Evolutionary conservation across 202 grass and related monocot species (phyloP), one percentile per base, ranked within the genome.

Genomic region (Carex arenaria): DNA sequence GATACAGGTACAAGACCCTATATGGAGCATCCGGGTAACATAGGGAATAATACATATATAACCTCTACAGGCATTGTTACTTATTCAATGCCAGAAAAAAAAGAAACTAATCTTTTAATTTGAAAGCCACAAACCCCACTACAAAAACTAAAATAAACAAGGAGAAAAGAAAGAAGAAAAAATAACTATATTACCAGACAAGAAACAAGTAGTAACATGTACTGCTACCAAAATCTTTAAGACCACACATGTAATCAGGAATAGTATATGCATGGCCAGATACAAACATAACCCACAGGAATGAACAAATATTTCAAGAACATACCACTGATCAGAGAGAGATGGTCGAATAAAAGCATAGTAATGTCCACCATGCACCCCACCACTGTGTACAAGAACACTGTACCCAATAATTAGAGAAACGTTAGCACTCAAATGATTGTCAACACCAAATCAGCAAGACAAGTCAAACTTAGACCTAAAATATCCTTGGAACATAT

Each of bases 321-420:
- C 66, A 11, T 86, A 97, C 93, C 91, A 97, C 78, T 97, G 91
- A 49, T 91, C 81, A 72, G 89, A 87, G 42, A 97, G 89, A 59
- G 85, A 88, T 55, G 93, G 91, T 9, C 90, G 87, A 86, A 96
- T 89, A 64, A 93, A 93, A 66, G 93, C 93, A 87, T 91, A 93
- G 84, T 96, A 96, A 77, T 96, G 93, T 57, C 90, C 89, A 8
- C 93, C 93, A 84, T 96, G 93, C 83, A 96, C 89, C 66, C 93
- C 90, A 87, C 93, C 93, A 85, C 93, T 96, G 69, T 96, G 93
- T 88, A 93, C 90, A 87, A 97, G 93, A 78, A 97, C 89, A 85
- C 91, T 97, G 87, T 66, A 89, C 38, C 69, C 85, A 85, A 87
- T 18, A 92, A n/a, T 74, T 61, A 86, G 70, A 69, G 43, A 59